These are phyloP conservation scores for Salix viminalis DNA, from an alignment of 345 rosid species.

Conservation along the genomic window DNA sequence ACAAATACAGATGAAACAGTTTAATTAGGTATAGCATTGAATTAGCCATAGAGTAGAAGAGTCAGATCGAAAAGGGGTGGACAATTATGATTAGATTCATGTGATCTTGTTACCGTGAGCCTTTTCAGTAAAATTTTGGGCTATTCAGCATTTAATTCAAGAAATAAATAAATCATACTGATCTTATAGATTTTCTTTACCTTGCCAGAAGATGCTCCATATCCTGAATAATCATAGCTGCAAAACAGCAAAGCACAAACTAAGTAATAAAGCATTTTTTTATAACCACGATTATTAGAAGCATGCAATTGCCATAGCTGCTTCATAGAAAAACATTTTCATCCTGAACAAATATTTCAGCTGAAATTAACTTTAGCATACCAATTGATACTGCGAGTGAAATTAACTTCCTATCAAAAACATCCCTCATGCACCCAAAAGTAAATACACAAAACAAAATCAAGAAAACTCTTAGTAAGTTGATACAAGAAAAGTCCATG, in stretches of 20 bases:
- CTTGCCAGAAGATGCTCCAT: conserved; percentile 98
- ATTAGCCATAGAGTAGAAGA: neutral
- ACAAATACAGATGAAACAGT: conserved; percentile 9
- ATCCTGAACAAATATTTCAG: neutral
- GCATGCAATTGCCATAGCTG: neutral
- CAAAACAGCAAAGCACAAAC: conserved; percentile 6
- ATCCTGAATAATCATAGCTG: conserved; percentile 99
- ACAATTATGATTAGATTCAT: neutral
- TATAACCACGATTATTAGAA: neutral
- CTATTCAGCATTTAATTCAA: neutral
- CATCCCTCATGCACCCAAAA: neutral
- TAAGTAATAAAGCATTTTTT: neutral
- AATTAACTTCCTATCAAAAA: neutral
- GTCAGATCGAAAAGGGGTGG: neutral
- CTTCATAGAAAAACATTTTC: neutral
- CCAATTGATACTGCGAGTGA: neutral
- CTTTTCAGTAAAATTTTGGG: neutral
- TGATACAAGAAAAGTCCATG: neutral
- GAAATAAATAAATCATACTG: neutral
- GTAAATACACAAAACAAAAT: neutral
- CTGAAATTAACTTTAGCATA: neutral
- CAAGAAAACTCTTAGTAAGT: neutral
- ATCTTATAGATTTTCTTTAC: conserved; percentile 30
- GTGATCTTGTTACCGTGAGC: neutral
- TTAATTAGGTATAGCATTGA: conserved; percentile 6